These are phyloP conservation scores for Ammopiptanthus mongolicus DNA, from an alignment of 306 rosid genomes.

Conservation along the genomic window DNA sequence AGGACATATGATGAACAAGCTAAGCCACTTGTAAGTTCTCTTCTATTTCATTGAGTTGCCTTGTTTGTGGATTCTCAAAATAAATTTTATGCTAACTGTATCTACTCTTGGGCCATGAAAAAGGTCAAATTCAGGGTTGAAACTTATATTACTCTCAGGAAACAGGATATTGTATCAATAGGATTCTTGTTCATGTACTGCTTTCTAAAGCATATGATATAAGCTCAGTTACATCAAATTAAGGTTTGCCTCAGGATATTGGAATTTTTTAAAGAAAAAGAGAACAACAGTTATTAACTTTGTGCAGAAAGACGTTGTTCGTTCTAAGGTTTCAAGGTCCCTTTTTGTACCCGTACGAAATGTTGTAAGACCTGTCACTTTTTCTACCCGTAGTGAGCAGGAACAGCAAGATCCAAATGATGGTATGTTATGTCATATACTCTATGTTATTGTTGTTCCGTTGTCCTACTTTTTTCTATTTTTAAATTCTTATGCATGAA, in stretches of 20 bases:
- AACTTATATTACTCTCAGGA: not conserved
- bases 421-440: conserved; percentile 42
- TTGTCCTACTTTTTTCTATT: not conserved
- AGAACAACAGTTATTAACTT: conserved; percentile 19
- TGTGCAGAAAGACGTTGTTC: conserved; percentile 61
- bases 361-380: conserved; percentile 74
- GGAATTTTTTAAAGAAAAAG: not conserved
- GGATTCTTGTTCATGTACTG: not conserved
- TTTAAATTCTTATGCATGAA: conserved; percentile 1
- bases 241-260: conserved; percentile 6
- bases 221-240: conserved; percentile 8
- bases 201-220: conserved; percentile 11
- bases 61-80: conserved; percentile 8
- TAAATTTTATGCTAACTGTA: not conserved
- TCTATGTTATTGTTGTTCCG: conserved; percentile 17
- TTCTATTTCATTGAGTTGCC: conserved; percentile 8
- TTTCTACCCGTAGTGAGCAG: conserved; percentile 44
- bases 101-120: not conserved
- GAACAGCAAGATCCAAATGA: conserved; percentile 45
- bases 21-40: conserved; percentile 52
- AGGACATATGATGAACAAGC: conserved; percentile 53
- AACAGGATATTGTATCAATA: not conserved
- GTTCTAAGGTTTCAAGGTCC: conserved; percentile 78
- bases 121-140: not conserved
- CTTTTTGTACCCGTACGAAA: conserved; percentile 75